Base-by-base conservation (phyloP, 2,329 filamentous ascomycete genomes). In the Penicillium brasilianum region DNA sequence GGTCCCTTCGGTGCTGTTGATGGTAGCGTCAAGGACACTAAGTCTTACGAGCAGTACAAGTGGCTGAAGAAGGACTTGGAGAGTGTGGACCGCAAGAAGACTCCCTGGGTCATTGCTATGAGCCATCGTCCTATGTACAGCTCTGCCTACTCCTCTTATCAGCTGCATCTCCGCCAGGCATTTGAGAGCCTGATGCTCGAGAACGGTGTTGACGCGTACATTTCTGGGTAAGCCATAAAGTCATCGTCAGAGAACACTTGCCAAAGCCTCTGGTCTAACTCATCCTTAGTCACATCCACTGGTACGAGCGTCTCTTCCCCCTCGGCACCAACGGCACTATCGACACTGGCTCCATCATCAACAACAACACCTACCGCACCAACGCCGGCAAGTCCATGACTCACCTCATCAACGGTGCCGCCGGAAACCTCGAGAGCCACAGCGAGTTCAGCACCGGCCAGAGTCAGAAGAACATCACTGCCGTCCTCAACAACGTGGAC, bases 391-490 rank as follows among this genome's bases (percentile, higher is more conserved):
- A 73, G 25, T 82, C 81, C 18, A 80, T 84, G 61, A 82, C 81
- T 1, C 81, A 84, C 60, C 73, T 85, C 36, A 74, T 82, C 70
- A 84, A 84, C 67, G 83, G 82, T n/a, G 81, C 82, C 76, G 83
- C 83, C 3, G 82, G 83, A 22, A 84, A 84, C 62, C 78, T 84
- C 46, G 82, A 84, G 65, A 80, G 77, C 59, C 82, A 84, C 71
- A 78, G 74, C 62, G 76, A 72, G 2, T 69, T 84, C 14, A 66
- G 67, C 53, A 60, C 60, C 3, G 74, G 72, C 28, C 61, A 81
- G 68, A 63, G 63, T 0, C 22, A 74, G 9, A 68, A 78, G n/a
- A 73, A 78, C 59, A 79, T 81, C 44, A 84, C 82, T 6, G 76
- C 76, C 18, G 71, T 80, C 0, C 73, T 84, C 25, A 80, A 84